These are phyloP conservation scores for Vigna nakashimae DNA, from an alignment of 306 rosid genomes.

Conservation along the genomic window DNA sequence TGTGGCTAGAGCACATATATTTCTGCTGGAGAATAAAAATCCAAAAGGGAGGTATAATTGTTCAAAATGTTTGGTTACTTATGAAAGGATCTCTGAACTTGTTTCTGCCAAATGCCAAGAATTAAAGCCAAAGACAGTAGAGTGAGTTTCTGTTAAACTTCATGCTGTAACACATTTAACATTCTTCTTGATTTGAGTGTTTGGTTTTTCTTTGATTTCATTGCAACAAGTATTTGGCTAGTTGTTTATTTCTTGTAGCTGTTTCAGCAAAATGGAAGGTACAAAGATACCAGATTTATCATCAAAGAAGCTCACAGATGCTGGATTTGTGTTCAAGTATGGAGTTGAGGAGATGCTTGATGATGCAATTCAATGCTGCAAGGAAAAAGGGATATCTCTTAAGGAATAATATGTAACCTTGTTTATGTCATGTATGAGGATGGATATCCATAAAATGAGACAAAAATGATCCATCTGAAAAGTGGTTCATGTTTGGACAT, in stretches of 20 bases:
- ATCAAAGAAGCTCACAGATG: conserved; percentile 32
- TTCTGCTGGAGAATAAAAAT: conserved; percentile 22
- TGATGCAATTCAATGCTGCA: conserved; percentile 38
- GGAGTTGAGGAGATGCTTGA: conserved; percentile 32
- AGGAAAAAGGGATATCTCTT: conserved; percentile 11
- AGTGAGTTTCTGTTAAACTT: conserved; percentile 9
- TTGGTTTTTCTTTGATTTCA: background rate
- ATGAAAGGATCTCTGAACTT: background rate
- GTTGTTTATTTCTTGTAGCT: background rate
- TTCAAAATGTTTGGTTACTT: conserved; percentile 4
- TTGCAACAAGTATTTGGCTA: background rate
- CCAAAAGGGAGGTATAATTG: conserved; percentile 38
- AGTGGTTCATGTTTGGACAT: too few relatives aligned
- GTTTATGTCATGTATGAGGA: background rate
- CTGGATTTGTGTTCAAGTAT: conserved; percentile 33
- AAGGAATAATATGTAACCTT: background rate
- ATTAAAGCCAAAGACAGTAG: background rate
- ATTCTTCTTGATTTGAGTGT: background rate
- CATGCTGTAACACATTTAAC: background rate
- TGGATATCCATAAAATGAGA: too few relatives aligned
- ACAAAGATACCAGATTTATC: background rate
- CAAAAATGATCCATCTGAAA: too few relatives aligned
- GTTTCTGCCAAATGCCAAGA: conserved; percentile 16
- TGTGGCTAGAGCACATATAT: conserved; percentile 34
- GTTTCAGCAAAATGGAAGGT: background rate